Conservation (phyloP, 257 asterid genomes). For the Gentiana dahurica region DNA sequence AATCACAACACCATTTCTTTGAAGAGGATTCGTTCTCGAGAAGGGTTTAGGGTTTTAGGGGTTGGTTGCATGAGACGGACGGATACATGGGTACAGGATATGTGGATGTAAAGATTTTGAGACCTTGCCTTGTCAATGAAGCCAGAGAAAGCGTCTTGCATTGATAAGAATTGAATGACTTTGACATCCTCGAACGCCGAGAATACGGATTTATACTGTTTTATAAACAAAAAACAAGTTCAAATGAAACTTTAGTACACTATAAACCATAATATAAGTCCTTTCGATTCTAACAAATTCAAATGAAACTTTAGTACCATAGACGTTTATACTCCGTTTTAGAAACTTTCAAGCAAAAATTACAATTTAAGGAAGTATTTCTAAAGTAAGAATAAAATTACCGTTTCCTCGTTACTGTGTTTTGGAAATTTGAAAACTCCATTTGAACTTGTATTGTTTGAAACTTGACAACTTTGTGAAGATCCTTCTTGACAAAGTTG, state of each 20-base stretch:
- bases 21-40: too few relatives aligned
- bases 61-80: too few relatives aligned
- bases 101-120: slow-evolving; percentile 1
- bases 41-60: too few relatives aligned
- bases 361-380: neutral
- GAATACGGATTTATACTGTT: slow-evolving; percentile 70
- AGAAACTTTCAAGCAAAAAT: neutral
- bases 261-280: too few relatives aligned
- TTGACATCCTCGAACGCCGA: slow-evolving; percentile 64
- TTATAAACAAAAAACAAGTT: slow-evolving; percentile 9
- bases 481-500: slow-evolving; percentile 79
- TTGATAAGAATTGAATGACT: slow-evolving; percentile 82
- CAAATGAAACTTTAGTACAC: neutral
- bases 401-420: slow-evolving; percentile 70
- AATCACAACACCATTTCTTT: too few relatives aligned
- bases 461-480: slow-evolving; percentile 51
- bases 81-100: too few relatives aligned
- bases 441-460: slow-evolving; percentile 44
- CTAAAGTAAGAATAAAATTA: slow-evolving; percentile 20
- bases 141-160: slow-evolving; percentile 84
- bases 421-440: slow-evolving; percentile 74
- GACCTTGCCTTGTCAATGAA: slow-evolving; percentile 73
- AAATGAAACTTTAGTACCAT: too few relatives aligned
- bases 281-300: neutral
- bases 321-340: too few relatives aligned